Percentiles rank a stretch among this genome's conserved stretches.
These are phyloP conservation scores for Capronia americana DNA, from an alignment of 2,329 filamentous ascomycete species.

Conservation along the genomic window DNA sequence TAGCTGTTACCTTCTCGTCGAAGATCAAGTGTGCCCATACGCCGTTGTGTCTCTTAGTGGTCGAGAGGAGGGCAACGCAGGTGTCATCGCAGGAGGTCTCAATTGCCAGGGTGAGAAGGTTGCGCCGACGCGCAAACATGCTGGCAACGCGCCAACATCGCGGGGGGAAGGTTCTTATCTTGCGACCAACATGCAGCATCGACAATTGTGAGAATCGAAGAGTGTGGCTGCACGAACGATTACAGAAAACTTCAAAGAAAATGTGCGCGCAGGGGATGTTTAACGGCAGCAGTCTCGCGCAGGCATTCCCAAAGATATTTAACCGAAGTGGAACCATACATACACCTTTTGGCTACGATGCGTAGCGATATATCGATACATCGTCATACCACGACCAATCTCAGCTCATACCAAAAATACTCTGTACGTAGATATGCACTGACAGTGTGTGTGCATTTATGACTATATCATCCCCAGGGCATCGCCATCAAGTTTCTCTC, in stretches of 20 bases:
- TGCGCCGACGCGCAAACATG: conserved; percentile 21
- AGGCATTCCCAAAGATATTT: no score
- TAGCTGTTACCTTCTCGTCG: conserved; percentile 80
- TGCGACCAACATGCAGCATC: conserved; percentile 12
- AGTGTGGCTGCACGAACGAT: neutral
- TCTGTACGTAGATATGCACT: neutral
- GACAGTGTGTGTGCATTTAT: neutral
- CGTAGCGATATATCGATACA: no score
- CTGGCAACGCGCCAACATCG: conserved; percentile 9
- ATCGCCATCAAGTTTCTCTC: neutral
- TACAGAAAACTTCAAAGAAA: no score
- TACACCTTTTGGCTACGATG: neutral
- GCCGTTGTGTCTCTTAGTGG: conserved; percentile 43
- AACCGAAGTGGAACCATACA: conserved; percentile 3
- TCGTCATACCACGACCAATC: no score
- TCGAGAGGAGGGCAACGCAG: conserved; percentile 80
- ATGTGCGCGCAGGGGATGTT: no score
- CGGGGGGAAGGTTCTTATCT: neutral
- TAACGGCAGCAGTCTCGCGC: no score
- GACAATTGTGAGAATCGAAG: neutral
- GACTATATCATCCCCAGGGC: neutral
- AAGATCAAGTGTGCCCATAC: conserved; percentile 69
- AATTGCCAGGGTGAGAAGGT: conserved; percentile 53
- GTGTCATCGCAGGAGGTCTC: conserved; percentile 79
- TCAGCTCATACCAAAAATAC: no score